These are phyloP conservation scores for Ceratobasidium sp. DNA, from an alignment of 1,284 basidiomycete species.

Conservation along the genomic window DNA sequence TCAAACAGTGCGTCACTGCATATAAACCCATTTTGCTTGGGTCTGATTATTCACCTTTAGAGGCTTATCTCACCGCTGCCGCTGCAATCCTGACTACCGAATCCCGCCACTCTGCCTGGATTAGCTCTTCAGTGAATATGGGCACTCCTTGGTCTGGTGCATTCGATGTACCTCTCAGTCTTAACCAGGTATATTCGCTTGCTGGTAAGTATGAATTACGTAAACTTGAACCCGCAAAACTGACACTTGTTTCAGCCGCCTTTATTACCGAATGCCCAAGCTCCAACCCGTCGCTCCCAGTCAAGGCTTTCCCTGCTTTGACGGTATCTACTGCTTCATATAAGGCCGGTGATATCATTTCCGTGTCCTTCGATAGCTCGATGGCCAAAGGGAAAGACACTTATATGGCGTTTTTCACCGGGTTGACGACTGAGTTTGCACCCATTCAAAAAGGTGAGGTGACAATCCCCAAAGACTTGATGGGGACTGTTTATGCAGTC, in stretches of 20 bases:
- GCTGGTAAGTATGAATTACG: slow-evolving; percentile 48
- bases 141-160: slow-evolving; percentile 68
- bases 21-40: too few relatives aligned
- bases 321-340: slow-evolving; percentile 50
- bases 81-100: slow-evolving; percentile 58
- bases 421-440: slow-evolving; percentile 55
- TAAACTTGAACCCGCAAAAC: not conserved
- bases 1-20: slow-evolving; percentile 54
- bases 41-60: too few relatives aligned
- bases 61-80: slow-evolving; percentile 59
- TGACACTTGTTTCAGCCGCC: slow-evolving; percentile 51
- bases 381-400: slow-evolving; percentile 51
- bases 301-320: slow-evolving; percentile 62
- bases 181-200: slow-evolving; percentile 64
- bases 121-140: slow-evolving; percentile 64
- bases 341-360: slow-evolving; percentile 52
- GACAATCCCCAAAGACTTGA: slow-evolving; percentile 57
- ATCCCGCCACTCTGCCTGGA: slow-evolving; percentile 60
- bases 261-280: slow-evolving; percentile 65
- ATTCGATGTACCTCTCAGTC: slow-evolving; percentile 65
- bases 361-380: slow-evolving; percentile 55
- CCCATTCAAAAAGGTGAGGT: slow-evolving; percentile 56
- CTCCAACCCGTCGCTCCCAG: slow-evolving; percentile 61
- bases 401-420: slow-evolving; percentile 59
- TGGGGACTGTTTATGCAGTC: slow-evolving; percentile 61